Percentiles rank a stretch among this genome's conserved stretches.
phyloP scores from a whole-genome alignment of 768 basidiomycete genomes.

The Termitomyces heimii region DNA sequence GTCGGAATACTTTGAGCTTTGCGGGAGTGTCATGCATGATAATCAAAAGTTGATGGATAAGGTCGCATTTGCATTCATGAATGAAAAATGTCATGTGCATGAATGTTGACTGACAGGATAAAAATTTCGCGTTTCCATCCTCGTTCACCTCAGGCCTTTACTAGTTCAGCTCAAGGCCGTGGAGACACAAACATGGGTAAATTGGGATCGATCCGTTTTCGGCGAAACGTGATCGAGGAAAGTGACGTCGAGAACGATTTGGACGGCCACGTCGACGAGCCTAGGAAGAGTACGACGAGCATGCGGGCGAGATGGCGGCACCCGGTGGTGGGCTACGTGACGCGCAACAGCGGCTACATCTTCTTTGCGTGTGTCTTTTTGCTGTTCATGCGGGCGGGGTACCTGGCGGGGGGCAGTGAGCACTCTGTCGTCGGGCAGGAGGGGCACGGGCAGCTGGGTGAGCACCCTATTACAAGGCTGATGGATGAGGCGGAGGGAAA shows the following conservation, averaged over 20 bases:
- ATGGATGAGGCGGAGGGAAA: conserved; percentile 79
- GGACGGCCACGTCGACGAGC: conserved; percentile 1
- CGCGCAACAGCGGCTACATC: conserved; percentile 28
- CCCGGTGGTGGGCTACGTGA: neutral
- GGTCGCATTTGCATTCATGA: no score
- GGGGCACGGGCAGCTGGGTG: neutral
- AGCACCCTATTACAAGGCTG: conserved; percentile 81
- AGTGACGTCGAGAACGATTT: conserved; percentile 1
- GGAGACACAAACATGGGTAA: conserved; percentile 1
- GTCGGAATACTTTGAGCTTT: no score
- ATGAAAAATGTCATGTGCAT: no score
- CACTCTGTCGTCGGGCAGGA: neutral
- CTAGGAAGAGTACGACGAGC: neutral
- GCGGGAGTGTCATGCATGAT: no score
- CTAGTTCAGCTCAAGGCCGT: no score
- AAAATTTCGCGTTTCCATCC: no score
- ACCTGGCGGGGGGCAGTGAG: conserved; percentile 32
- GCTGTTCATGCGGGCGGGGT: conserved; percentile 45
- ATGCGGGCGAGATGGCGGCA: conserved; percentile 12
- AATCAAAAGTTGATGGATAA: no score
- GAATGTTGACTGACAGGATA: no score
- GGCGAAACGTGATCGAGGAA: neutral
- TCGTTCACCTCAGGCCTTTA: no score
- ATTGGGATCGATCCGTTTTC: neutral
- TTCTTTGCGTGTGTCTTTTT: conserved; percentile 37